These are phyloP conservation scores for Colletotrichum tabaci DNA, from an alignment of 2,329 filamentous ascomycete species.

Conservation along the genomic window DNA sequence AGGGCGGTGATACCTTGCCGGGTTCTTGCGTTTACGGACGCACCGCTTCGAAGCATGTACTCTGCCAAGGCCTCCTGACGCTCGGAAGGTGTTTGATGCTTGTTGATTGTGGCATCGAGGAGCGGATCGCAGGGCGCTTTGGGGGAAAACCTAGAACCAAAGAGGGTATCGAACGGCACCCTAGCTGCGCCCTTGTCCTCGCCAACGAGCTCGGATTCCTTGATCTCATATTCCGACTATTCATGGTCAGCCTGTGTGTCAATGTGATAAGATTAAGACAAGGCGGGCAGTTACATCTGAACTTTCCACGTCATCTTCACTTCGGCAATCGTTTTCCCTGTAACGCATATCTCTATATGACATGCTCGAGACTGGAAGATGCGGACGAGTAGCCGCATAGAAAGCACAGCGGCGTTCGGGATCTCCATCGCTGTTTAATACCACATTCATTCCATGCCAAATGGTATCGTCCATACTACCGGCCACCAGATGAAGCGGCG, in stretches of 20 bases:
- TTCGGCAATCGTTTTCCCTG: too few species aligned
- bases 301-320: neutral
- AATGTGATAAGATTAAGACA: too few species aligned
- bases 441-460: neutral
- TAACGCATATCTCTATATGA: neutral
- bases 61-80: neutral
- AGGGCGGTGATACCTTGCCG: neutral
- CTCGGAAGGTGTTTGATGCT: neutral
- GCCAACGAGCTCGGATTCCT: fast-evolving
- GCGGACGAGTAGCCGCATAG: neutral
- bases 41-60: neutral
- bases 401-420: neutral
- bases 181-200: neutral
- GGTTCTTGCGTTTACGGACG: neutral
- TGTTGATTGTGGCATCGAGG: neutral
- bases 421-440: neutral
- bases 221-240: neutral
- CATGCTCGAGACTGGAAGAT: neutral
- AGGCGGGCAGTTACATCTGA: neutral
- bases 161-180: neutral
- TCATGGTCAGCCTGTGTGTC: neutral
- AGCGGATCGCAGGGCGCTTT: neutral
- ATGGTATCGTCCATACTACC: fast-evolving
- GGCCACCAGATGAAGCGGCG: neutral
- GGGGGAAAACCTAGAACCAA: fast-evolving